Conservation (phyloP, 176 grass and related monocot genomes). For the Areca catechu region DNA sequence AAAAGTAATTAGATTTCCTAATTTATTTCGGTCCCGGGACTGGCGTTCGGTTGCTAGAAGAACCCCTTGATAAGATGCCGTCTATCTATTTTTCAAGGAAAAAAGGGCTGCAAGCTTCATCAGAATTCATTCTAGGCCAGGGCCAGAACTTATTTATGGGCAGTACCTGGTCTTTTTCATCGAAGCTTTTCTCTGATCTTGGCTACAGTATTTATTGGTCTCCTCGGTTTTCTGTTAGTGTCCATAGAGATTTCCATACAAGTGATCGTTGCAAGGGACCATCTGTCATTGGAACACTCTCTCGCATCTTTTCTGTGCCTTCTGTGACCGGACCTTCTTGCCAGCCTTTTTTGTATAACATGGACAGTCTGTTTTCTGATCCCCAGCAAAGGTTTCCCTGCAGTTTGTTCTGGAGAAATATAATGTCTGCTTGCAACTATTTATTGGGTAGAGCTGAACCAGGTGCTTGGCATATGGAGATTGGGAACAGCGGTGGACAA, state of each 20-base stretch:
- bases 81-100: not conserved
- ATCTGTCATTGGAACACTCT: not conserved
- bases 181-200: slow-evolving; percentile 29
- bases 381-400: not conserved
- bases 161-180: slow-evolving; percentile 74
- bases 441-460: slow-evolving; percentile 1
- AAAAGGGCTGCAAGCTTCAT: slow-evolving; percentile 9
- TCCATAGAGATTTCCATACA: not conserved
- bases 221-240: slow-evolving; percentile 11
- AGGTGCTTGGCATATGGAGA: slow-evolving; percentile 10
- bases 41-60: not conserved
- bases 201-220: slow-evolving; percentile 36
- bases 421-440: slow-evolving; percentile 12
- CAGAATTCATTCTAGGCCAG: slow-evolving; percentile 24
- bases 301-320: not conserved
- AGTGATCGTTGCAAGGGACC: not conserved
- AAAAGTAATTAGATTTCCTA: not conserved
- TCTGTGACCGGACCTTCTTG: not conserved
- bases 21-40: not conserved
- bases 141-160: slow-evolving; percentile 62
- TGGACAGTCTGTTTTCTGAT: not conserved
- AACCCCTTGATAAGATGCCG: slow-evolving; percentile 7
- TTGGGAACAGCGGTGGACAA: slow-evolving; percentile 14
- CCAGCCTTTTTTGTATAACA: not conserved
- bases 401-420: not conserved